Base-by-base conservation (phyloP, 2,329 filamentous ascomycete genomes). In the Alternaria sp. region DNA sequence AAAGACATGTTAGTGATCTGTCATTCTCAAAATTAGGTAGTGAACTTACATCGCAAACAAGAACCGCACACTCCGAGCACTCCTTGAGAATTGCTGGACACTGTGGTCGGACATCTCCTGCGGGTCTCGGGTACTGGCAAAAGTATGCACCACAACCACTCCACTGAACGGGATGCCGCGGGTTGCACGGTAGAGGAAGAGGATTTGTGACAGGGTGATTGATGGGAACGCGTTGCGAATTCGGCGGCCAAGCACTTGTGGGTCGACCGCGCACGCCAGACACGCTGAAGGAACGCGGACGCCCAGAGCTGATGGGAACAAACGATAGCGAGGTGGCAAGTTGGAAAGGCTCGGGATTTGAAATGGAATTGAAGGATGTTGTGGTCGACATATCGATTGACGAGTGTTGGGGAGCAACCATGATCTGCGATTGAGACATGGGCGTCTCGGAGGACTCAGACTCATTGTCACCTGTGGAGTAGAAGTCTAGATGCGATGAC, bases 71-170 rank as follows among this genome's bases (percentile, higher is more conserved):
- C 40, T 77, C 79, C 11, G 70, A 69, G 67, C 80, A 82, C 54
- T 81, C 79, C 54, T 77, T 80, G 11, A 81, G 58, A 1, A 72
- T 62, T 4, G 74, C 78, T 4, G 71, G 77, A 57, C 80, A 82
- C 46, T 77, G 73, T 26, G 74, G 74, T 61, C 80, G 69, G 30
- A 73, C 73, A 54, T 82, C 80, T 23, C 80, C 80, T 12, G 80
- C 74, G 4, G 79, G 77, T 25, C 80, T 66, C 11, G 76, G 72
- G 58, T 74, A 76, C 52, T 80, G 79, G 62, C 80, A 82, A 59
- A 81, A 82, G 65, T 81, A 82, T 3, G 78, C 75, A 3, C 80
- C 80, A 57, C 80, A 82, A 15, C 80, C 80, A 68, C 81, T 74
- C 80, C 80, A 82, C 54, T 82, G 80, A 4, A 82, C 80, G 11